Conservation (phyloP, 768 basidiomycete genomes). For the Suillus lakei region DNA sequence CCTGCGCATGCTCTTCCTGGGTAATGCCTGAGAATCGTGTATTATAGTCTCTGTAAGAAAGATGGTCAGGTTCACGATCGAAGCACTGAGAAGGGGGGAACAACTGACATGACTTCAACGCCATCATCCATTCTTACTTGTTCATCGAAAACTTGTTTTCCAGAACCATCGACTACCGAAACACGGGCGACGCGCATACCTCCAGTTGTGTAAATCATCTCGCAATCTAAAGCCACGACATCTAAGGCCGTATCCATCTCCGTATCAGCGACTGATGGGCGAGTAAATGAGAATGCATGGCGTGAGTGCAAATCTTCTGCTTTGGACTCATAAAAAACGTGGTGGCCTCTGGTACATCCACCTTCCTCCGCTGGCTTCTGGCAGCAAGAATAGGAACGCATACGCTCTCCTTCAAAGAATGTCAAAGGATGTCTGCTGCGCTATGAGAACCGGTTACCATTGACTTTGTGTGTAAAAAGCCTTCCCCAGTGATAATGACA, state of each 20-base stretch:
- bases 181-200: slow-evolving; percentile 91
- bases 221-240: slow-evolving; percentile 91
- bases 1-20: slow-evolving; percentile 58
- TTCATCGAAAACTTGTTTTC: slow-evolving; percentile 80
- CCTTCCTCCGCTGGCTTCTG: slow-evolving; percentile 58
- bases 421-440: slow-evolving; percentile 3
- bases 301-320: slow-evolving; percentile 70
- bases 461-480: slow-evolving; percentile 59
- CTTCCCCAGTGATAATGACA: slow-evolving; percentile 90
- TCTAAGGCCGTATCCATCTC: slow-evolving; percentile 53
- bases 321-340: slow-evolving; percentile 88
- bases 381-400: slow-evolving; percentile 81
- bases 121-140: slow-evolving; percentile 80
- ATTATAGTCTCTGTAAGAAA: slow-evolving; percentile 75
- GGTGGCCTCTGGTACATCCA: slow-evolving; percentile 80
- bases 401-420: slow-evolving; percentile 59
- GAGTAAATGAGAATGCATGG: slow-evolving; percentile 67
- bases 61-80: slow-evolving; percentile 7
- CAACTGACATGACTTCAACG: slow-evolving; percentile 73
- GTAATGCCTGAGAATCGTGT: slow-evolving; percentile 90
- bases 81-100: slow-evolving; percentile 8
- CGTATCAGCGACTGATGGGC: slow-evolving; percentile 19
- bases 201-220: slow-evolving; percentile 95
- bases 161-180: slow-evolving; percentile 82
- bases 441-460: slow-evolving; percentile 48